Evolutionary conservation across 169 alveolate genomes (phyloP).

Genomic region (Plasmodium billcollinsi): DNA sequence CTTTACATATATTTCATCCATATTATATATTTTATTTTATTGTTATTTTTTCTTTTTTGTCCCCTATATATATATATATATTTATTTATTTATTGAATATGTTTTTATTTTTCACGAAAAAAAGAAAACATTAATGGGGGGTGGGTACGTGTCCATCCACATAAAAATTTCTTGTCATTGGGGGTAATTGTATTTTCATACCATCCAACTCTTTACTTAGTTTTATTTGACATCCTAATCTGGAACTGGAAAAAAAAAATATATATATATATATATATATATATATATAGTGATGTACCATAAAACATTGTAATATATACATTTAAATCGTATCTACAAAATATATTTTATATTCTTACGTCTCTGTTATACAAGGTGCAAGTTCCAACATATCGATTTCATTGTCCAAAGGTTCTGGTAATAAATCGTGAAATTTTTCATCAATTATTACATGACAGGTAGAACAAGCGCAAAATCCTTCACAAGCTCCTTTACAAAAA

Average conservation of each 20-base stretch:
- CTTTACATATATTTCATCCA: too few relatives aligned
- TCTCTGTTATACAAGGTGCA: conserved; percentile 96
- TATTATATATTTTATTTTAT: too few relatives aligned
- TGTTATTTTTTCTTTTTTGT: too few relatives aligned
- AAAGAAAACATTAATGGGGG: conserved; percentile 89
- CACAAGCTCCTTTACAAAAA: conserved; percentile 96
- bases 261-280: not conserved
- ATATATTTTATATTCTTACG: conserved; percentile 79
- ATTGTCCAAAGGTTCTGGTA: conserved; percentile 91
- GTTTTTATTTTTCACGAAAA: not conserved
- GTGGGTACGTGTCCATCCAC: conserved; percentile 96
- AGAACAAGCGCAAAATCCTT: conserved; percentile 96
- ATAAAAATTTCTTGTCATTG: conserved; percentile 93
- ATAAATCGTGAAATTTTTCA: conserved; percentile 90
- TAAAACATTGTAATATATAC: too few relatives aligned
- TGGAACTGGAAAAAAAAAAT: conserved; percentile 82
- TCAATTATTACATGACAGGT: conserved; percentile 97
- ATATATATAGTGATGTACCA: not conserved
- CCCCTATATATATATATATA: too few relatives aligned
- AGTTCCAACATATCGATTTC: conserved; percentile 97
- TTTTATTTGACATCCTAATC: conserved; percentile 95
- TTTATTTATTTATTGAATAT: too few relatives aligned
- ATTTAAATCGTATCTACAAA: too few relatives aligned
- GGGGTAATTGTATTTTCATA: conserved; percentile 91
- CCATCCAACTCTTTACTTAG: conserved; percentile 89